These are phyloP conservation scores for Picea glauca DNA, from an alignment of 75 land plant species.

Conservation along the genomic window DNA sequence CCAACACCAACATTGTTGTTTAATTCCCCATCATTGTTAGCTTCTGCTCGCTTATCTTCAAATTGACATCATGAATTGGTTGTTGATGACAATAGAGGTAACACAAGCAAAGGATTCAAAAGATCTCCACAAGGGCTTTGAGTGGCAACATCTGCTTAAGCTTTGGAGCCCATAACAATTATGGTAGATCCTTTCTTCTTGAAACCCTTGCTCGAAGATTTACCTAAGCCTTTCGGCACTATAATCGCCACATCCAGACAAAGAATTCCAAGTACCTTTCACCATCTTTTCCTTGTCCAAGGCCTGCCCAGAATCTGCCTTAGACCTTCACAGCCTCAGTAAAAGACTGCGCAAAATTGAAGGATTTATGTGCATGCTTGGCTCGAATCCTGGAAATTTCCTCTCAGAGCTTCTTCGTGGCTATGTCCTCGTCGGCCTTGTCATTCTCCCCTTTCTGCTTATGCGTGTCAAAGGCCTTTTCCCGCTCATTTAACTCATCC, in stretches of 20 bases:
- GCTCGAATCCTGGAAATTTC: conserved; percentile 75
- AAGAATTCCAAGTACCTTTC: too few species aligned
- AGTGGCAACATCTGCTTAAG: conserved; percentile 35
- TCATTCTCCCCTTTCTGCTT: conserved; percentile 17
- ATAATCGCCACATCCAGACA: too few species aligned
- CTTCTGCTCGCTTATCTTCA: background rate
- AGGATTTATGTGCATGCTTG: conserved; percentile 31
- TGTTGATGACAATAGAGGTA: conserved; percentile 36
- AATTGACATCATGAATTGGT: background rate
- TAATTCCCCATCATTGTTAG: background rate
- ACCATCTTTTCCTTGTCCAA: background rate
- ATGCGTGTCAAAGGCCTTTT: conserved; percentile 29
- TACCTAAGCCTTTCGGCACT: too few species aligned
- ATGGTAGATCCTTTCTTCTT: too few species aligned
- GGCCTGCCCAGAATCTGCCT: background rate
- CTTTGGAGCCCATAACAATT: too few species aligned
- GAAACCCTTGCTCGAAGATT: too few species aligned
- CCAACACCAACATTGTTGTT: conserved; percentile 40
- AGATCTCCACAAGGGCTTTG: conserved; percentile 45
- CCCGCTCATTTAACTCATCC: conserved; percentile 61
- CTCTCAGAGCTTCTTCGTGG: conserved; percentile 47
- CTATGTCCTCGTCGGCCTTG: conserved; percentile 52
- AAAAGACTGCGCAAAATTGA: background rate
- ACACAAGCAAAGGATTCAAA: conserved; percentile 65
- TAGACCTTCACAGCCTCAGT: background rate